phyloP scores from a whole-genome alignment of 495 filamentous ascomycete species.

The Neurospora sp. region DNA sequence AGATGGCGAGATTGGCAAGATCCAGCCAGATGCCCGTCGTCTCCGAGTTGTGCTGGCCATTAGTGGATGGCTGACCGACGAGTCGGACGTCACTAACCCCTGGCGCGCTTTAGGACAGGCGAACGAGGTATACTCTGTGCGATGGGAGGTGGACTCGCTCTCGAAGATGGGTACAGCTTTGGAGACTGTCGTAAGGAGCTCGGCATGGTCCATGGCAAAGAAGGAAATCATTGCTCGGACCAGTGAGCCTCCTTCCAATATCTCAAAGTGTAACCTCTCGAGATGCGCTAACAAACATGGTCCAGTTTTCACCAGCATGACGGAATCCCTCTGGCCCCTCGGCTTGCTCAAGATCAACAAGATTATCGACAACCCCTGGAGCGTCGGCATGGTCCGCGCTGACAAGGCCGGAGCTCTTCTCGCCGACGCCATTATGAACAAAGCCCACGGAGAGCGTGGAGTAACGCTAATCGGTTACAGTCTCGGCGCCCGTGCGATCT shows the following conservation, averaged over 20 bases:
- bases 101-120: constrained; percentile 65
- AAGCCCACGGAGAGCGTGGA: constrained; percentile 78
- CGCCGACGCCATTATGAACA: constrained; percentile 81
- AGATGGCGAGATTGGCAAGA: constrained; percentile 31
- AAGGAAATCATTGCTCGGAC: constrained; percentile 54
- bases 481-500: constrained; percentile 83
- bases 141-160: constrained; percentile 73
- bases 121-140: constrained; percentile 72
- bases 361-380: constrained; percentile 86
- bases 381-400: constrained; percentile 64
- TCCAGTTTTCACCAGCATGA: constrained; percentile 59
- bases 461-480: constrained; percentile 85
- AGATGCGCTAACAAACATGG: constrained; percentile 32
- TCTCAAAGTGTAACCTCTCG: not conserved
- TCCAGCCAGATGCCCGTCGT: constrained; percentile 41
- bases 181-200: constrained; percentile 60
- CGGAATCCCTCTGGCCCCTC: constrained; percentile 64
- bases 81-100: constrained; percentile 57
- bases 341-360: constrained; percentile 68
- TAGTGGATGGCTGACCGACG: constrained; percentile 67
- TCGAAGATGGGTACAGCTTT: constrained; percentile 69
- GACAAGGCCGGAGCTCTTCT: constrained; percentile 83
- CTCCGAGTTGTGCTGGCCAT: constrained; percentile 76
- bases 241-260: constrained; percentile 22
- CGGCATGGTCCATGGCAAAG: constrained; percentile 69